Percentiles rank a stretch among this genome's conserved stretches.
Evolutionary conservation across 371 early-diverging fungal species (phyloP).

Genomic region (Mucor sp.): DNA sequence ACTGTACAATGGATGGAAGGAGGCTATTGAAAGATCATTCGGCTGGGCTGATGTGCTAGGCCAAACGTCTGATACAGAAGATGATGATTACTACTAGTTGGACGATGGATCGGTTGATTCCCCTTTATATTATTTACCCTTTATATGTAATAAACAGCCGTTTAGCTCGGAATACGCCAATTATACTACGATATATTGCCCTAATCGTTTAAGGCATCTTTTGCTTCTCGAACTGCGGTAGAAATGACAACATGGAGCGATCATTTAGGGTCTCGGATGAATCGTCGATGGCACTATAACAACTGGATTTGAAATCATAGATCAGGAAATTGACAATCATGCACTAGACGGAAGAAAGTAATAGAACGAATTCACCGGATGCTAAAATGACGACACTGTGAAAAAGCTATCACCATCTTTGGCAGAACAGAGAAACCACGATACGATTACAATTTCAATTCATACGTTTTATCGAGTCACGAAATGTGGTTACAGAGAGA

Average conservation of each 20-base stretch:
- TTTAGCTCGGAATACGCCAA: not conserved
- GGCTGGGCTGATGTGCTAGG: conserved; percentile 58
- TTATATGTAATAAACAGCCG: not conserved
- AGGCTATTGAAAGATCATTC: conserved; percentile 79
- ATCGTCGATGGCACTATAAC: not conserved
- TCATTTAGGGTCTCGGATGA: not conserved
- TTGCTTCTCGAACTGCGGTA: not conserved
- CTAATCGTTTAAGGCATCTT: no score
- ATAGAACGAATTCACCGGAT: not conserved
- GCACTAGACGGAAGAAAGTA: not conserved
- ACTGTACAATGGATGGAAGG: conserved; percentile 80
- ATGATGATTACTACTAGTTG: conserved; percentile 5
- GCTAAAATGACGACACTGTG: not conserved
- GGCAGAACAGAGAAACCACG: not conserved
- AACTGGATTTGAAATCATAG: not conserved
- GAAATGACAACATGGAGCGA: not conserved
- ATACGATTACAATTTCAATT: not conserved
- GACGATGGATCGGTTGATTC: not conserved
- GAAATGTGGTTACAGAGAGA: not conserved
- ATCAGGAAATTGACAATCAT: not conserved
- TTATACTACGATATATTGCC: not conserved
- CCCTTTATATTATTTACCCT: not conserved
- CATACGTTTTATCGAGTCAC: conserved; percentile 1
- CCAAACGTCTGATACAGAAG: not conserved
- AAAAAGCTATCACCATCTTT: not conserved